These are phyloP conservation scores for Clarireedia sp. DNA, from an alignment of 2,329 filamentous ascomycete species.

Conservation along the genomic window DNA sequence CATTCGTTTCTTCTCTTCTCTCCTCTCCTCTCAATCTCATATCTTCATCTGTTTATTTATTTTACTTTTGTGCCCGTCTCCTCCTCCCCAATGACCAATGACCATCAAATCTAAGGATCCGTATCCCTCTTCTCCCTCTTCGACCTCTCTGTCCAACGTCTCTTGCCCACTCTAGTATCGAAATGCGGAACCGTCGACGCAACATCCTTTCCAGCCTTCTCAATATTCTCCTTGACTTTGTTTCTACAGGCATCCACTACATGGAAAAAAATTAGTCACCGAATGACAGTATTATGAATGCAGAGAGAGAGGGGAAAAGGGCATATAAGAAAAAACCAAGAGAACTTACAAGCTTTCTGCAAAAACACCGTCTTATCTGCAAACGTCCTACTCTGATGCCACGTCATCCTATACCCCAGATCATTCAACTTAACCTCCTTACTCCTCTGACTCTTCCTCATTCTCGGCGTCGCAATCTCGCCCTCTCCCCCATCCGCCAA, in stretches of 20 bases:
- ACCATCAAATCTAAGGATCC: background rate
- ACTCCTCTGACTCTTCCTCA: constrained; percentile 59
- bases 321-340: background rate
- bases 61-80: no score
- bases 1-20: no score
- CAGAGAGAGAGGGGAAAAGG: background rate
- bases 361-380: constrained; percentile 78
- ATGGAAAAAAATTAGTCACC: background rate
- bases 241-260: constrained; percentile 89
- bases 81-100: no score
- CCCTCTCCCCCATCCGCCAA: constrained; percentile 62
- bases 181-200: constrained; percentile 65
- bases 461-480: constrained; percentile 67
- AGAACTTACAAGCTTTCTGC: constrained; percentile 76
- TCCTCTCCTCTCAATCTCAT: no score
- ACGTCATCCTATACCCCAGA: constrained; percentile 89
- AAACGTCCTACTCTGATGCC: constrained; percentile 91
- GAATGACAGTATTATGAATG: background rate
- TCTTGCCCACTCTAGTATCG: constrained; percentile 81
- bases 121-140: constrained; percentile 28
- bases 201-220: constrained; percentile 69
- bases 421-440: constrained; percentile 92
- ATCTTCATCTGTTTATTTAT: no score
- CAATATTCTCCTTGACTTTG: constrained; percentile 78
- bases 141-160: constrained; percentile 58